A percentile compares a stretch with the other conserved stretches of the same genome.
Evolutionary conservation across 495 filamentous ascomycete species (phyloP).

Genomic region (Penicillium maclennaniae): DNA sequence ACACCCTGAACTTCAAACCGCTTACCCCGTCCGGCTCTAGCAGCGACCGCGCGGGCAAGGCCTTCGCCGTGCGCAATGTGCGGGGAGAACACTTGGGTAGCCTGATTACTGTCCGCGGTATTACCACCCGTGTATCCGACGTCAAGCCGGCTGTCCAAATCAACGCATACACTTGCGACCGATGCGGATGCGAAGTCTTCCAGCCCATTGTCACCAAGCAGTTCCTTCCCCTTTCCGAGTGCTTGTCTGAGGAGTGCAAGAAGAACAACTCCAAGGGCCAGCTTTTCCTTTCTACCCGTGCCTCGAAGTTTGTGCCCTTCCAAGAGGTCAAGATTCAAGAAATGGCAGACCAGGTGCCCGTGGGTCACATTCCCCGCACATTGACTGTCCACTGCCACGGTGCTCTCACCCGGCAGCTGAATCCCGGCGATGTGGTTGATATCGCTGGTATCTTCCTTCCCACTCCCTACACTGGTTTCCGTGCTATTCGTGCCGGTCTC

Average conservation of each 20-base stretch:
- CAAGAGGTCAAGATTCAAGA: constrained; percentile 99
- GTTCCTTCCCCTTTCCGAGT: constrained; percentile 79
- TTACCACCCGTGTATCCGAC: constrained; percentile 91
- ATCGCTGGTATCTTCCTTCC: constrained; percentile 93
- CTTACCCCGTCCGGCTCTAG: constrained; percentile 66
- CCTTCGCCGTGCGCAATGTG: constrained; percentile 88
- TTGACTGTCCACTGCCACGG: constrained; percentile 89
- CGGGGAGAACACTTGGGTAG: constrained; percentile 87
- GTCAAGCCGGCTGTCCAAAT: constrained; percentile 97
- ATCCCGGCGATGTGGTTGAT: constrained; percentile 91
- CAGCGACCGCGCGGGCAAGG: constrained; percentile 62
- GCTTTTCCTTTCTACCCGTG: constrained; percentile 85
- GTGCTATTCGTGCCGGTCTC: constrained; percentile 90
- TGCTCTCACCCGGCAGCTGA: constrained; percentile 75
- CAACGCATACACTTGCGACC: constrained; percentile 95
- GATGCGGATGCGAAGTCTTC: constrained; percentile 95
- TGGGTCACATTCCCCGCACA: constrained; percentile 91
- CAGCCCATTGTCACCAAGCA: constrained; percentile 91
- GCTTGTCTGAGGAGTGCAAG: constrained; percentile 82
- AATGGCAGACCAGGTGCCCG: constrained; percentile 95
- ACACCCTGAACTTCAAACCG: constrained; percentile 94
- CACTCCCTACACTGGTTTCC: constrained; percentile 96
- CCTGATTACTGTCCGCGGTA: constrained; percentile 91
- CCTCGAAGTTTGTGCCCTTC: constrained; percentile 95
- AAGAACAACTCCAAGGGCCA: constrained; percentile 90